Evolutionary conservation across 139 green algal genomes (phyloP), one percentile per base, ranked within the genome.

Genomic region (Closterium sp.): DNA sequence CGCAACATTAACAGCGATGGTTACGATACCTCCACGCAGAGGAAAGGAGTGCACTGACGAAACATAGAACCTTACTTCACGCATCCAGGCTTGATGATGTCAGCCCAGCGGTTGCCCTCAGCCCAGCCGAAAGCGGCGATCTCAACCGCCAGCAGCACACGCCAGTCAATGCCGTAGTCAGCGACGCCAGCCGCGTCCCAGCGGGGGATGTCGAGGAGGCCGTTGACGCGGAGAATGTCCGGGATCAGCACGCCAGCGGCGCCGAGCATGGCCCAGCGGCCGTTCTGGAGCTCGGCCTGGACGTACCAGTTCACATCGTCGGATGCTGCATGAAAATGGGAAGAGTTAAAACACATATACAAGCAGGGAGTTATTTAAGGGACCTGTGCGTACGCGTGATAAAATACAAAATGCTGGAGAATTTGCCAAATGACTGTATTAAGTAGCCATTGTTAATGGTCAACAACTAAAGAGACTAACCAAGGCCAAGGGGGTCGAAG

Each of bases 201-300:
- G 38, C 84, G 85, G 10, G 92, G 92, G 19, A 88, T 81, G 87
- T 92, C 64, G 21, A 91, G 85, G 66, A 95, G 30, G 25, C 90
- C 86, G 23, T 69, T 38, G 28, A 92, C 91, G 87, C 66, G 91
- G 28, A 94, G 30, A 8, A 91, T 10, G 88, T 96, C 95, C 2
- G 94, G 91, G 30, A 94, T 91, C 81, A 95, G 31, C 9, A 93
- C 92, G 84, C 94, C 94, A 64, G 91, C 31, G 12, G 93, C 94
- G 23, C 95, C 95, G 87, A 95, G 92, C 95, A 96, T 96, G 64
- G 95, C 95, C 92, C 93, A 96, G 38, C 95, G 91, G 84, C 86
- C 88, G 92, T 96, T 90, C 19, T 93, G 87, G 66, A 96, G 90
- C 88, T 96, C 95, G 25, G 95, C 94, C 93, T 96, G 94, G 6